These are phyloP conservation scores for Streptanthus diversifolius DNA, from an alignment of 345 rosid species.

Conservation along the genomic window DNA sequence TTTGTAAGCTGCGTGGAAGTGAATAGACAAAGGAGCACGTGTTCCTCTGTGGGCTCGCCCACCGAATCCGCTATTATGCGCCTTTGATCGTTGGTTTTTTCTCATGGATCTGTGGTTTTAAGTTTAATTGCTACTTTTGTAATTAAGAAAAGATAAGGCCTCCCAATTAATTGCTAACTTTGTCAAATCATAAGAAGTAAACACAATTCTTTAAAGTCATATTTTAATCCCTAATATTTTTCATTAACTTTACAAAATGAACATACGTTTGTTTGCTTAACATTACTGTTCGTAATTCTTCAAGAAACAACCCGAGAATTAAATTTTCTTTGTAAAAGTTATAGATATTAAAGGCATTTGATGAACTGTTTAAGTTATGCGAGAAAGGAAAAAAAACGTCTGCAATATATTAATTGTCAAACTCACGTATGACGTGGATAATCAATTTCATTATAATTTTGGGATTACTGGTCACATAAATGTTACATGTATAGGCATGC, in stretches of 20 bases:
- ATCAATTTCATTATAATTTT: background rate
- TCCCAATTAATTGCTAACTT: background rate
- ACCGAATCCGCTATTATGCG: background rate
- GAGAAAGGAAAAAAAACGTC: no score
- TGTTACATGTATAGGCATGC: background rate
- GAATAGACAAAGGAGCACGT: conserved; percentile 7
- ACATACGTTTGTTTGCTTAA: no score
- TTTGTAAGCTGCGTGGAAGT: conserved; percentile 12
- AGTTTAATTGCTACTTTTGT: background rate
- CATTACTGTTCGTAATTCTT: background rate
- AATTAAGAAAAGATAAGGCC: background rate
- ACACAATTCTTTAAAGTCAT: background rate
- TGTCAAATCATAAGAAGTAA: background rate
- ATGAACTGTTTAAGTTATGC: background rate
- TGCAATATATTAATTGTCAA: background rate
- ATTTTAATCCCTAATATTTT: no score
- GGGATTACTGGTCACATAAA: background rate
- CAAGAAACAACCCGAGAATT: background rate
- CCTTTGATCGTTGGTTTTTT: background rate
- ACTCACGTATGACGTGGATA: background rate
- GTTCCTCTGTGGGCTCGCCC: conserved; percentile 20
- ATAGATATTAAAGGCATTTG: background rate
- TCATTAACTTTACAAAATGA: no score
- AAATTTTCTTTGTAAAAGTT: no score
- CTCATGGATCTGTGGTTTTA: background rate